A percentile compares a stretch with the other conserved stretches of the same genome.
Evolutionary conservation across 169 alveolate species (phyloP).

Genomic region (Plasmodium adleri): DNA sequence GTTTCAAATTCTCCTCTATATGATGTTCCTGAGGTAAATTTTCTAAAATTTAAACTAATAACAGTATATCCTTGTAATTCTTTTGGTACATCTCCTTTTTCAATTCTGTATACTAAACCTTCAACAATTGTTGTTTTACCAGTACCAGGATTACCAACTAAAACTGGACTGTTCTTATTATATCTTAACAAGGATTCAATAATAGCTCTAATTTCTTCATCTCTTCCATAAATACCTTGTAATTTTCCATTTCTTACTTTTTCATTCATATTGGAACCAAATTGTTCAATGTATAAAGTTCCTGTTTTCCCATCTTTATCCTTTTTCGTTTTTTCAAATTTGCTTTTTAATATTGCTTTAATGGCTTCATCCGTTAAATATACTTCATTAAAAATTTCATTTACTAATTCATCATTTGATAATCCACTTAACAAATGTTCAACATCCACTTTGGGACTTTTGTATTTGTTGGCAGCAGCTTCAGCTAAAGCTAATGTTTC

Average conservation of each 20-base stretch:
- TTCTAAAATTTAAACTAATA: slow-evolving; percentile 64
- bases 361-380: slow-evolving; percentile 48
- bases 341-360: slow-evolving; percentile 26
- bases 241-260: slow-evolving; percentile 72
- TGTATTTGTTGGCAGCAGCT: slow-evolving; percentile 26
- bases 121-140: slow-evolving; percentile 77
- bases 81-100: slow-evolving; percentile 74
- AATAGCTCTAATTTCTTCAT: slow-evolving; percentile 74
- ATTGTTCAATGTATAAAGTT: slow-evolving; percentile 51
- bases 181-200: slow-evolving; percentile 65
- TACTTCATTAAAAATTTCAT: slow-evolving; percentile 38
- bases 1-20: slow-evolving; percentile 78
- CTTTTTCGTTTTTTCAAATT: slow-evolving; percentile 40
- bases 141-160: slow-evolving; percentile 75
- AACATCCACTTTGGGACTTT: slow-evolving; percentile 61
- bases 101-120: slow-evolving; percentile 71
- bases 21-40: slow-evolving; percentile 73
- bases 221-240: slow-evolving; percentile 75
- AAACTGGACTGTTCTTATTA: slow-evolving; percentile 73
- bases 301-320: slow-evolving; percentile 44
- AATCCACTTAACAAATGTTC: slow-evolving; percentile 61
- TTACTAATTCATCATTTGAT: slow-evolving; percentile 50
- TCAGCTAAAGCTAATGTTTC: slow-evolving; percentile 67
- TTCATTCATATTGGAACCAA: slow-evolving; percentile 72
- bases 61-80: slow-evolving; percentile 64